Evolutionary conservation across 805 yeast genomes (phyloP), one percentile per base, ranked within the genome.

Genomic region (Barnettozyma populi): DNA sequence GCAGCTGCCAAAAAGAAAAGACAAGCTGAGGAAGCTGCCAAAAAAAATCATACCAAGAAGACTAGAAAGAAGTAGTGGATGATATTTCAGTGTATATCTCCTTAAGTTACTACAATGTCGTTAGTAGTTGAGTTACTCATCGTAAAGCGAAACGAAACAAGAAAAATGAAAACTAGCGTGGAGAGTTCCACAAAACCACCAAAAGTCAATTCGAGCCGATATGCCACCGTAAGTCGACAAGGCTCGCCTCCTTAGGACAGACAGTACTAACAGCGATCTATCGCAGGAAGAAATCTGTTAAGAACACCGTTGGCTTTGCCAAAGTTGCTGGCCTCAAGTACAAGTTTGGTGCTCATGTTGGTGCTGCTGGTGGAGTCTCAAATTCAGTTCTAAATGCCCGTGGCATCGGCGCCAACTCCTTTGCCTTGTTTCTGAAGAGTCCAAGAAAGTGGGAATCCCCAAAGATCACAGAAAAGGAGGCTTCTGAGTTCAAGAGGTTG

Each of bases 401-500:
- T 57, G 68, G 70, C 36, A 69, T 79, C 23, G 81, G 80, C 0
- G 86, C 86, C 47, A 88, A 88, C 59, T 78, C 95, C 41, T 90
- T 94, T 73, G 98, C 97, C 0, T 68, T 94, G 57, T 94, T 94
- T 63, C 70, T 94, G 54, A 90, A 90, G 62, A 85, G 88, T 45
- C 97, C 97, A 29, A 76, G 95, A 52, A 79, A 85, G 61, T 94
- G 98, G 98, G 85, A 76, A 1, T 83, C 96, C 1, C 92, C 96
- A 18, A 84, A 79, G 50, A 77, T 82, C 52, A 74, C 82, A 13
- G 73, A 73, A 16, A 83, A 79, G 21, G 96, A 88, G 61, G 82
- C 84, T 10, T 64, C 62, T 4, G 77, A 79, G 52, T 94, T 94
- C 68, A 75, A 75, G 52, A 68, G 70, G 7, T 69, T 80, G 19